A percentile compares a stretch with the other conserved stretches of the same genome.
phyloP scores from a whole-genome alignment of 2,329 filamentous ascomycete species.

The Zymoseptoria passerinii region DNA sequence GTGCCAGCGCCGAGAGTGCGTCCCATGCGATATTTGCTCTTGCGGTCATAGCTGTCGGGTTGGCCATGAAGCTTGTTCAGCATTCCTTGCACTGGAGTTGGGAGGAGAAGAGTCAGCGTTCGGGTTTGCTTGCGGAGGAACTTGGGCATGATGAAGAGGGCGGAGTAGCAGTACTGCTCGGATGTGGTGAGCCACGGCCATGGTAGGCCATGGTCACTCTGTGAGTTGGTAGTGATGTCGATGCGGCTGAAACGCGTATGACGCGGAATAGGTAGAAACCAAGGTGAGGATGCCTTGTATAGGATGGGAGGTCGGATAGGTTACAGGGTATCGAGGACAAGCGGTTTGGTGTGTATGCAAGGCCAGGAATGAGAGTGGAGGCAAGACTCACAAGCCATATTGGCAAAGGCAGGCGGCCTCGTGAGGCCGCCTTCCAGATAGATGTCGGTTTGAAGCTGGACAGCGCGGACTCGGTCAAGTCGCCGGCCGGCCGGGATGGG shows the following conservation, averaged over 20 bases:
- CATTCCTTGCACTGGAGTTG: constrained; percentile 45
- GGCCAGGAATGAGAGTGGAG: neutral
- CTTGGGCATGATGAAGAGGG: constrained; percentile 8
- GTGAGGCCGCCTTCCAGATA: constrained; percentile 8
- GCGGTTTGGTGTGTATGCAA: neutral
- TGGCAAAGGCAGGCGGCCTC: constrained; percentile 4
- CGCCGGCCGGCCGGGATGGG: too few relatives aligned
- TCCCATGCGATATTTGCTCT: constrained; percentile 89
- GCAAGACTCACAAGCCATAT: constrained; percentile 13
- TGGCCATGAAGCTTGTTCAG: constrained; percentile 93
- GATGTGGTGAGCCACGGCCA: constrained; percentile 1
- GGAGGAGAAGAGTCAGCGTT: constrained; percentile 13
- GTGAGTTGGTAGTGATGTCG: neutral
- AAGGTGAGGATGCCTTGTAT: neutral
- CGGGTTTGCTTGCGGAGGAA: constrained; percentile 5
- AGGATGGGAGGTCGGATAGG: neutral
- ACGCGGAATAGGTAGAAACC: constrained; percentile 3
- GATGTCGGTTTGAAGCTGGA: constrained; percentile 2
- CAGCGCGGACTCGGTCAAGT: neutral
- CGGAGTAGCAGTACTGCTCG: constrained; percentile 4
- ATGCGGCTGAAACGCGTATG: neutral
- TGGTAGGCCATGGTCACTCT: neutral
- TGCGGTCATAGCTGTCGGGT: constrained; percentile 97
- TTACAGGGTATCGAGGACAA: neutral
- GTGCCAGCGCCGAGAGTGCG: constrained; percentile 91